Percentiles rank a stretch among this genome's conserved stretches.
Evolutionary conservation across 768 basidiomycete species (phyloP).

Genomic region (Boletus coccyginus): DNA sequence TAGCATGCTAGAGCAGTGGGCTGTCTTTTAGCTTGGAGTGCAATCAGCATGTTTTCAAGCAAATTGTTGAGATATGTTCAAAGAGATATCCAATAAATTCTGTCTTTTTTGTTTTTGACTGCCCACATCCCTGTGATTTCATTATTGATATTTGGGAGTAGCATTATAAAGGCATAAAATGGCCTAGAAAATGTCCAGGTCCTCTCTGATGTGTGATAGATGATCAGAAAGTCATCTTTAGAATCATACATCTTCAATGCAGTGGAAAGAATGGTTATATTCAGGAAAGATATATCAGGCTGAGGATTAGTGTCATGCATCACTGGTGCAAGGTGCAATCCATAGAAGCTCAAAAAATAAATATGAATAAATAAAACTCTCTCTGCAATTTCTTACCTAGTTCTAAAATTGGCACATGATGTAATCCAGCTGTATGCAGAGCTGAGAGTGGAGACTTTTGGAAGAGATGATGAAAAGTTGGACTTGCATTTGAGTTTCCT

Average conservation of each 20-base stretch:
- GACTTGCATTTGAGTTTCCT: not conserved
- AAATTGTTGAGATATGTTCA: not conserved
- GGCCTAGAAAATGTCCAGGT: not conserved
- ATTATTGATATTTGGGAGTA: not conserved
- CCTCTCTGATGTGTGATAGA: not conserved
- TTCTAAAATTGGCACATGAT: no score
- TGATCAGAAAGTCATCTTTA: not conserved
- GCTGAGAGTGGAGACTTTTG: not conserved
- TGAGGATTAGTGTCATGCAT: no score
- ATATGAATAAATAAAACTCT: no score
- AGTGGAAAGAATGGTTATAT: no score
- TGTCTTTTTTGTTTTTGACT: not conserved
- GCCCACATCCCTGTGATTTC: not conserved
- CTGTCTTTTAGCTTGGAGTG: accelerated
- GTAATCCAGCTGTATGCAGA: no score
- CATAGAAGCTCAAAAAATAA: no score
- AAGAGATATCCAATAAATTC: constrained; percentile 2
- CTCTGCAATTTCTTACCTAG: no score
- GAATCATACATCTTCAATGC: not conserved
- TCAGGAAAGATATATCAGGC: no score
- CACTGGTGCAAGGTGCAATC: no score
- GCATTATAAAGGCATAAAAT: not conserved
- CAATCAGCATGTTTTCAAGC: not conserved
- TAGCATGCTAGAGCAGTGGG: not conserved
- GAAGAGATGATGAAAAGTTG: not conserved